Percentiles rank a stretch among this genome's conserved stretches.
Conservation (phyloP, 345 rosid genomes). For the Aegle marmelos region DNA sequence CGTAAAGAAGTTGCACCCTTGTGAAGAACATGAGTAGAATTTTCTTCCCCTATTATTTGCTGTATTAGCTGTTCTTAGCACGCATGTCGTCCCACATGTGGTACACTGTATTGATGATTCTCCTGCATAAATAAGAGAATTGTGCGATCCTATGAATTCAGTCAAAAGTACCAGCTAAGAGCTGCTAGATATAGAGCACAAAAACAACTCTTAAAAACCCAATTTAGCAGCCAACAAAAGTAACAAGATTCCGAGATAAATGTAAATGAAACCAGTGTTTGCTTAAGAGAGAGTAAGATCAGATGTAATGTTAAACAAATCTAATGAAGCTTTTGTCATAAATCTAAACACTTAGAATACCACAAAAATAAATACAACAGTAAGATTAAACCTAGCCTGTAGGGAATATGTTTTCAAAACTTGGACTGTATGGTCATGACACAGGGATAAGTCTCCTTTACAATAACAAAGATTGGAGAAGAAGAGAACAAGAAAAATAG, state of each 20-base stretch:
- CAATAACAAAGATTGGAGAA: background rate
- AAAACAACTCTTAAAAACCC: background rate
- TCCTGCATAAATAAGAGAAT: constrained; percentile 45
- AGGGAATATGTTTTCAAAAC: background rate
- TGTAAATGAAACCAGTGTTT: background rate
- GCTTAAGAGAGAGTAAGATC: background rate
- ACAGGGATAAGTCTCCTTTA: background rate
- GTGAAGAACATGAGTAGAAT: constrained; percentile 80
- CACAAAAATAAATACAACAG: background rate
- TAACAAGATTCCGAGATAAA: constrained; percentile 1
- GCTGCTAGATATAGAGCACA: background rate
- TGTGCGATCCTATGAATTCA: background rate
- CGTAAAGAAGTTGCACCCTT: constrained; percentile 86
- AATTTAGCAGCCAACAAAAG: background rate
- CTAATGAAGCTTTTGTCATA: background rate
- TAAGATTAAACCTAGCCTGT: background rate
- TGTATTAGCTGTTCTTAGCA: constrained; percentile 78
- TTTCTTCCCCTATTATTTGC: constrained; percentile 86
- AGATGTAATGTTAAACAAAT: background rate
- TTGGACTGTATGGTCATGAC: background rate
- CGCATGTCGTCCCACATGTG: constrained; percentile 66
- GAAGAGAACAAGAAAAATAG: background rate
- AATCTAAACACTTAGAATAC: background rate
- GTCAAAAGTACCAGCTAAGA: background rate
- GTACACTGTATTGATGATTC: constrained; percentile 60